Percentiles rank a stretch among this genome's conserved stretches.
These are phyloP conservation scores for Acacia concinna DNA, from an alignment of 331 rosid genomes.

Conservation along the genomic window DNA sequence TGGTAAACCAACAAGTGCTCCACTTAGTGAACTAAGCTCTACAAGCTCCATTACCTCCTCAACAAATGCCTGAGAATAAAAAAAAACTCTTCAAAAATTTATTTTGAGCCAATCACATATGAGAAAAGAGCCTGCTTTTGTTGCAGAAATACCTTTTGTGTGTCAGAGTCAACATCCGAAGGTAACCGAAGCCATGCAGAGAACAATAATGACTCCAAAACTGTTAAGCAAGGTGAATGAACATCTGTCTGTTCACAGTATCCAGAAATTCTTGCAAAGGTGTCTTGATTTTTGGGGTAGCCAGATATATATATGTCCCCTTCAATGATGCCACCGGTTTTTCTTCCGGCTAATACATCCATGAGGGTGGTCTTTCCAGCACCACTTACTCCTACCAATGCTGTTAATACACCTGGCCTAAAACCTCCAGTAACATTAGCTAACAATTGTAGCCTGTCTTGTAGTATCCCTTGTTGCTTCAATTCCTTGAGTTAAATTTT, in stretches of 20 bases:
- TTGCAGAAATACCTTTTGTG: conserved; percentile 63
- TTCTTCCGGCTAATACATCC: conserved; percentile 97
- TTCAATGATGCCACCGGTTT: conserved; percentile 89
- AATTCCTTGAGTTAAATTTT: conserved; percentile 69
- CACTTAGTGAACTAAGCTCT: conserved; percentile 71
- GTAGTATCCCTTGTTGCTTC: conserved; percentile 86
- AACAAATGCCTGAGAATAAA: conserved; percentile 67
- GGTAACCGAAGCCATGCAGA: conserved; percentile 98
- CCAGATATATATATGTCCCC: conserved; percentile 84
- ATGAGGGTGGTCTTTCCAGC: conserved; percentile 97
- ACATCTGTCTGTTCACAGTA: conserved; percentile 98
- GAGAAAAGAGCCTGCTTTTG: conserved; percentile 14
- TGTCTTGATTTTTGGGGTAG: conserved; percentile 86
- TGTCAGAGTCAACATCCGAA: conserved; percentile 73
- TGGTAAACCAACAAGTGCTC: conserved; percentile 90
- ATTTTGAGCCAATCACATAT: conserved; percentile 1
- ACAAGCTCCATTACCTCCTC: conserved; percentile 83
- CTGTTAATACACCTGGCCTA: conserved; percentile 95
- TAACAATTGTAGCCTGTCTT: conserved; percentile 81
- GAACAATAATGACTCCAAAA: conserved; percentile 88
- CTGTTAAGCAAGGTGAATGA: conserved; percentile 95
- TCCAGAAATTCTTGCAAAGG: conserved; percentile 98
- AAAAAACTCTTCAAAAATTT: conserved; percentile 7
- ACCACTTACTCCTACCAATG: conserved; percentile 97
- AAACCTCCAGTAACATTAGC: conserved; percentile 84